A percentile compares a stretch with the other conserved stretches of the same genome.
These are phyloP conservation scores for Colletotrichum godetiae DNA, from an alignment of 2,329 filamentous ascomycete genomes.

Conservation along the genomic window DNA sequence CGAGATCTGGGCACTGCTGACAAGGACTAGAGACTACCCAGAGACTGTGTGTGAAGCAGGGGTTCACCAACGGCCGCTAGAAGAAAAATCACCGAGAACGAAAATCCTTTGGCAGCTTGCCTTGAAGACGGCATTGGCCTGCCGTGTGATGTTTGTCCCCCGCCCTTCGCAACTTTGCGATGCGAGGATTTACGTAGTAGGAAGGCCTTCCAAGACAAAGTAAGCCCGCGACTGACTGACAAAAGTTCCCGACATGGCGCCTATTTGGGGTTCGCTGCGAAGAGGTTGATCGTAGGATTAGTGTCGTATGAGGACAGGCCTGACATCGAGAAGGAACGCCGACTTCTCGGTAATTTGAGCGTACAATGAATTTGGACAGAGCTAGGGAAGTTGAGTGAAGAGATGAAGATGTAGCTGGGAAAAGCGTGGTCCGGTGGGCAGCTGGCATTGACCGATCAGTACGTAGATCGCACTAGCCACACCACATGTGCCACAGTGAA, in stretches of 20 bases:
- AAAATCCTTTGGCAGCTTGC: background rate
- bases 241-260: conserved; percentile 6
- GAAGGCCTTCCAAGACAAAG: background rate
- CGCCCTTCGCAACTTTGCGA: background rate
- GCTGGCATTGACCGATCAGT: no score
- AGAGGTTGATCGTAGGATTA: background rate
- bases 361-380: background rate
- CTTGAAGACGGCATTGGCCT: background rate
- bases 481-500: no score
- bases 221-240: background rate
- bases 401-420: background rate
- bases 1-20: conserved; percentile 20
- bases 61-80: conserved; percentile 20
- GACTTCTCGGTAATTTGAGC: background rate
- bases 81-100: background rate
- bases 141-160: background rate
- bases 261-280: background rate
- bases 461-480: no score
- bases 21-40: background rate
- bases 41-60: conserved; percentile 1
- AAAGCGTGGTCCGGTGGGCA: background rate
- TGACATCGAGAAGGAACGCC: background rate
- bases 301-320: background rate
- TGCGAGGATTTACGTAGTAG: no score
- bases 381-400: background rate